These are phyloP conservation scores for Cytospora piceicola DNA, from an alignment of 2,329 filamentous ascomycete species.

Conservation along the genomic window DNA sequence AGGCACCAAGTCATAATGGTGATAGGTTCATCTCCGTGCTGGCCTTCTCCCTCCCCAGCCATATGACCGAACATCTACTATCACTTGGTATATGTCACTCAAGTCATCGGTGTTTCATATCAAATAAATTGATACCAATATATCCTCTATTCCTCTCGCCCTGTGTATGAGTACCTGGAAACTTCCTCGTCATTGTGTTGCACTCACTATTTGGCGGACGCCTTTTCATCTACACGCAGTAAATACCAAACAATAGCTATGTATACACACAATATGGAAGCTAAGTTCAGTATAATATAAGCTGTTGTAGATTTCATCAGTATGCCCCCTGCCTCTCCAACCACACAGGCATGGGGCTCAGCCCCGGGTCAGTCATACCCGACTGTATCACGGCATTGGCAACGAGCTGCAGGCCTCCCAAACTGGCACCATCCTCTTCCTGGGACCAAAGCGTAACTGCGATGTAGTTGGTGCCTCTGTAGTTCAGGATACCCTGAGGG, in stretches of 20 bases:
- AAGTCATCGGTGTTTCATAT: too few relatives aligned
- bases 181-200: too few relatives aligned
- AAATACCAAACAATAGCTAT: conserved; percentile 39
- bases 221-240: too few relatives aligned
- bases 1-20: too few relatives aligned
- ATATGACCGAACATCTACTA: too few relatives aligned
- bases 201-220: too few relatives aligned
- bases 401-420: conserved; percentile 57
- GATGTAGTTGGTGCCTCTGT: conserved; percentile 70
- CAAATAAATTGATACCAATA: too few relatives aligned
- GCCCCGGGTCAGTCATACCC: conserved; percentile 49
- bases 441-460: conserved; percentile 71
- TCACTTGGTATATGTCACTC: too few relatives aligned
- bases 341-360: conserved; percentile 52
- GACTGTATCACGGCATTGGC: conserved; percentile 55
- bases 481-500: conserved; percentile 73
- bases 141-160: too few relatives aligned
- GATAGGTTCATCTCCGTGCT: too few relatives aligned
- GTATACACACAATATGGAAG: background rate
- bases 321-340: conserved; percentile 54
- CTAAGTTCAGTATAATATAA: background rate
- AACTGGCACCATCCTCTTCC: conserved; percentile 57
- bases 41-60: too few relatives aligned
- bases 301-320: conserved; percentile 35
- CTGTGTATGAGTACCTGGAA: too few relatives aligned